A percentile compares a stretch with the other conserved stretches of the same genome.
phyloP scores from a whole-genome alignment of 2,329 filamentous ascomycete species.

The Paecilomyces sp. region DNA sequence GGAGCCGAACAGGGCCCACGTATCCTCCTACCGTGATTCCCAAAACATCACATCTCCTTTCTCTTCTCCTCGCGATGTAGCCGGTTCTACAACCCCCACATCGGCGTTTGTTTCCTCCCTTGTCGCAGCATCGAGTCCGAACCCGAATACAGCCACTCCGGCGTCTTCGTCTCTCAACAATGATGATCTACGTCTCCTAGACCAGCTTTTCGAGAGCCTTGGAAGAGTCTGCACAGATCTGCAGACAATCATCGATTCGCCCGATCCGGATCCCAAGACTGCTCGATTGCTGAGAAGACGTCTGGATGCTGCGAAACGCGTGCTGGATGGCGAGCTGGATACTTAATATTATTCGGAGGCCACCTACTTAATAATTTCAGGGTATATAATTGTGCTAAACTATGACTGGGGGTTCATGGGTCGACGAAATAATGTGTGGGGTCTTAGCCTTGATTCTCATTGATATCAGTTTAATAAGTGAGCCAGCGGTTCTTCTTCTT shows the following conservation, averaged over 20 bases:
- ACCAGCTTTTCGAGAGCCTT: slow-evolving; percentile 46
- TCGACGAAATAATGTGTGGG: background rate
- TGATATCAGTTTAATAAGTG: background rate
- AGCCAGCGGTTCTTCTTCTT: background rate
- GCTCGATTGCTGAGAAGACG: slow-evolving; percentile 61
- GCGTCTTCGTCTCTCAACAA: slow-evolving; percentile 34
- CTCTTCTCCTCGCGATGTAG: slow-evolving; percentile 3
- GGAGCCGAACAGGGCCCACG: background rate
- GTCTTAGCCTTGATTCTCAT: background rate
- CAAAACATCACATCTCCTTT: slow-evolving; percentile 15
- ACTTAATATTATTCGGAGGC: slow-evolving; percentile 10
- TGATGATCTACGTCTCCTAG: slow-evolving; percentile 51
- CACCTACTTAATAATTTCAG: slow-evolving; percentile 3
- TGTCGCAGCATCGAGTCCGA: slow-evolving; percentile 19
- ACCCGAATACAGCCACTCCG: slow-evolving; percentile 11
- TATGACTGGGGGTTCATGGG: background rate
- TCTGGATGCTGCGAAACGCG: slow-evolving; percentile 65
- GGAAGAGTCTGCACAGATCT: slow-evolving; percentile 45
- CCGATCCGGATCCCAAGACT: slow-evolving; percentile 47
- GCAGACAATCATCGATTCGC: slow-evolving; percentile 42
- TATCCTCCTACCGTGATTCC: background rate
- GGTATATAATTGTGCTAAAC: slow-evolving; percentile 1
- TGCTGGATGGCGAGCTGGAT: slow-evolving; percentile 63
- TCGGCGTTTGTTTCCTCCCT: slow-evolving; percentile 10
- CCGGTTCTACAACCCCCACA: slow-evolving; percentile 7